Base-by-base conservation (phyloP, 495 filamentous ascomycete species). In the Hypoxylon fuscum region DNA sequence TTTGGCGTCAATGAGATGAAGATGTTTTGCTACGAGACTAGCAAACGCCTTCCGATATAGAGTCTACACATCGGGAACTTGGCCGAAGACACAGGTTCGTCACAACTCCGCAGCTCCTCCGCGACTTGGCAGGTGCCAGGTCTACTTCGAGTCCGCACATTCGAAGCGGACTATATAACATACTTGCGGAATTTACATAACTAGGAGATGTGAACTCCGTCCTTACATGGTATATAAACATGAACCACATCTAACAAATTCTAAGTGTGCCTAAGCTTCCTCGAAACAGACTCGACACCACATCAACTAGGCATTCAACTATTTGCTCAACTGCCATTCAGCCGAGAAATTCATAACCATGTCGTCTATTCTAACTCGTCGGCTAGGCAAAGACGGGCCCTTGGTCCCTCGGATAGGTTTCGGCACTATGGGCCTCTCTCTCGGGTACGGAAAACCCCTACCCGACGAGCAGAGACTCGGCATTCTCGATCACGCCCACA, bases 351-450 rank as follows among this genome's bases (percentile, higher is more conserved):
- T 17, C 34, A 42, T 21, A 48, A 48, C 9, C 41, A 64, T 65
- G 62, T 35, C 63, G 15, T 10, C 41, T 12, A 69, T 81, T 15
- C 74, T 74, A 2, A 78, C 76, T 7, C 77, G 84, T 35, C 66
- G 70, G 17, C 74, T 88, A 0, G 85, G 86, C 49, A 74, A 68
- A 18, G 74, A 83, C 61, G 85, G 86, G 0, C 86, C 86, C 35
- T 56, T 75, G 29, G 79, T 88, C 15, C 62, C 81, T 4, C 79
- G 79, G 9, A 60, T 87, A 2, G 86, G 86, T 21, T 75, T 83
- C 14, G 86, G 85, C 2, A 63, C 81, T 15, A 87, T 87, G 86
- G 82, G 83, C 12, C 57, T 80, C 15, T 76, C 78, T 21, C 75
- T 75, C 20, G 64, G 67, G 32, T 85, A 85, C 56, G 81, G 81